Evolutionary conservation across 225 moss, liverwort and hornwort species (phyloP), one percentile per base, ranked within the genome.

Genomic region (Marchantia polymorpha): DNA sequence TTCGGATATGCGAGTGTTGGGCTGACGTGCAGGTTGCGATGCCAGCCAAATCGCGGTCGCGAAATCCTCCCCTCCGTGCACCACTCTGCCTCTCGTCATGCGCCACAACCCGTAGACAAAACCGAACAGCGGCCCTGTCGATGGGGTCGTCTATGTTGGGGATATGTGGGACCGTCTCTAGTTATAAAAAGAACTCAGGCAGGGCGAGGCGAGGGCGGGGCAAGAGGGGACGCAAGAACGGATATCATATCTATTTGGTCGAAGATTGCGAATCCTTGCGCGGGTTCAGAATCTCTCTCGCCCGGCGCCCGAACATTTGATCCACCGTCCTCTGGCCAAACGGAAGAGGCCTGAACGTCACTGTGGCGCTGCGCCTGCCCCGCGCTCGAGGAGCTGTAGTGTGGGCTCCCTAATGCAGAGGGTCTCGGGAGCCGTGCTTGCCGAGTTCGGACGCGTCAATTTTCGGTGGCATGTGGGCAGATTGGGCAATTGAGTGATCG

Each of bases 121-220:
- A 69, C n/a, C 51, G n/a, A 49, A 50, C 50, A 4, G 3, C 65
- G 12, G 0, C 61, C 31, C 26, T 12, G 65, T 25, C 11, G 51
- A n/a, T 71, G 10, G 49, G 54, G 15, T 22, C 25, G 23, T 53
- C 73, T 27, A 55, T 73, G 25, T 54, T 55, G 73, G 12, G 53
- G 53, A 0, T 53, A n/a, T 73, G 73, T 73, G 73, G 73, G 73
- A 73, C 73, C 73, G 27, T 73, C 50, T 50, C 6, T 39, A 69
- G 68, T 15, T 31, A 47, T 19, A 47, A 49, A 48, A 71, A 49
- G n/a, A 51, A 25, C 49, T 69, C 22, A 50, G 50, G 47, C 26
- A 14, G 13, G 56, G 56, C 56, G 19, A 29, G 16, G 12, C 20
- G 2, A 26, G 27, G 53, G 54, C 52, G 14, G 53, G 73, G 73